Evolutionary conservation across 805 yeast genomes (phyloP), one percentile per base, ranked within the genome.

Genomic region (Lipomyces orientalis): DNA sequence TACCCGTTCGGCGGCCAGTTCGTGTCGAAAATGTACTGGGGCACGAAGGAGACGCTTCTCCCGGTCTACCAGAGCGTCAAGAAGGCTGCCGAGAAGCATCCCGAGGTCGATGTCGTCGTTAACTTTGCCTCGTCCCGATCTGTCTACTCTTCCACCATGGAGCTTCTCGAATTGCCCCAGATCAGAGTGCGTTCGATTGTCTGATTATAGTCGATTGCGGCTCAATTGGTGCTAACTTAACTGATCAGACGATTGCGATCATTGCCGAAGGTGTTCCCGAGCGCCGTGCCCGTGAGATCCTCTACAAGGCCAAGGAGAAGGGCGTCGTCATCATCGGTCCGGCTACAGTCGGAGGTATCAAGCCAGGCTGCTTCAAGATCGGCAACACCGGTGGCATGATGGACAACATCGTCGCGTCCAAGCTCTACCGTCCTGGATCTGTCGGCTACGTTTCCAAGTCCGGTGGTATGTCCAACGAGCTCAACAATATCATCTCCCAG

Each of bases 311-410:
- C 64, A 73, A 78, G 74, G 76, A 80, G 75, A 79, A 79, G 79
- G 83, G 82, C 52, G 84, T 82, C 66, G 78, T 80, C 74, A 81
- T 81, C 75, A 81, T 81, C 69, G 84, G 84, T 22, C 84, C 84
- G 29, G 84, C 84, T 54, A 81, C 84, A 39, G 84, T 81, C 54
- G 84, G 84, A 62, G 84, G 84, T 31, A 82, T 81, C 79, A 81
- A 81, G 79, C 84, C 84, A 31, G 84, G 84, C 64, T 79, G 82
- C 75, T 81, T 81, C 80, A 81, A 81, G 78, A 80, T 81, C 71
- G 84, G 84, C 56, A 81, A 81, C 81, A 81, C 84, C 58, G 84
- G 84, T 61, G 84, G 84, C 68, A 81, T 81, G 84, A 82, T 81
- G 84, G 84, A 81, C 76, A 81, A 81, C 79, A 81, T 81, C 62